Evolutionary conservation across 78 protist genomes (phyloP).

Genomic region (Dictyostelium capitatum): DNA sequence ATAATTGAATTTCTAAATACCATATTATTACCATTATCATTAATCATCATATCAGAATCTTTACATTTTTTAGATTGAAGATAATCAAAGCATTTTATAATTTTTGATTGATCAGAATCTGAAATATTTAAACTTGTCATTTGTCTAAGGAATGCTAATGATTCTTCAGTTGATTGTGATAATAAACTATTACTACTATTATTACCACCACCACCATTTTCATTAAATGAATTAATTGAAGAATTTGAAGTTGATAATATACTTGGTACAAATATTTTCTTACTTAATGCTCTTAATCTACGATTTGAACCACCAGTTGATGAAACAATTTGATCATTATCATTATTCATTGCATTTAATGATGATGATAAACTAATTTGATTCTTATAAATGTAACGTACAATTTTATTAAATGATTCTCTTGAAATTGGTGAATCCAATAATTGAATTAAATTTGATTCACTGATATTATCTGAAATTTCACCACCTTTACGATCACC

Average conservation of each 20-base stretch:
- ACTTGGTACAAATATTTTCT: conserved; percentile 9
- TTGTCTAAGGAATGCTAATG: neutral
- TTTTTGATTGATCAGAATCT: conserved; percentile 40
- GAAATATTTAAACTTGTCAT: conserved; percentile 21
- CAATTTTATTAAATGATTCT: conserved; percentile 65
- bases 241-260: neutral
- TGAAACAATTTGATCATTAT: neutral
- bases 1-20: neutral
- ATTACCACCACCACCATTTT: neutral
- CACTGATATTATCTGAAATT: conserved; percentile 23
- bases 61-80: conserved; percentile 41
- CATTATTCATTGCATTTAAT: neutral
- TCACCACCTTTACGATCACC: neutral
- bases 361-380: neutral
- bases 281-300: conserved; percentile 25
- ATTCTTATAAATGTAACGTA: neutral
- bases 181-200: neutral
- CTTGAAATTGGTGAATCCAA: conserved; percentile 55
- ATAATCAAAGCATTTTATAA: conserved; percentile 55
- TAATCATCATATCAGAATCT: neutral
- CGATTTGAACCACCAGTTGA: conserved; percentile 31
- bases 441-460: conserved; percentile 42
- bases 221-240: conserved; percentile 2
- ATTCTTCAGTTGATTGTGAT: neutral
- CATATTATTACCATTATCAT: neutral